Conservation (phyloP, 495 filamentous ascomycete genomes). For the Xylaria grammica region DNA sequence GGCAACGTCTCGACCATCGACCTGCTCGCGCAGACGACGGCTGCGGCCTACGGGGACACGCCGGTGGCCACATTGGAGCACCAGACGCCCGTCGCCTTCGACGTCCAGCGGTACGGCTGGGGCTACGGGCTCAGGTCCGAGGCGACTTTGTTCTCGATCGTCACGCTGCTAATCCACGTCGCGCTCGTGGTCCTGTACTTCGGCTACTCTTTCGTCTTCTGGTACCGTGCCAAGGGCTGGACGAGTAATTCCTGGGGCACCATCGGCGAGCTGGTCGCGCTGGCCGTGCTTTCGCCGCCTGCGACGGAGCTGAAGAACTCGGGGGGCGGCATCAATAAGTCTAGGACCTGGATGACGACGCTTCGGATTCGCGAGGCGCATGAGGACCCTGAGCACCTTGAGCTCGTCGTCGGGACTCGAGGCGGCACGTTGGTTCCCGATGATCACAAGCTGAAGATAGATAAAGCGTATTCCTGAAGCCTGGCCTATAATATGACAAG, state of each 20-base stretch:
- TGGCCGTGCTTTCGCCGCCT: conserved; percentile 12
- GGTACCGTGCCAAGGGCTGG: conserved; percentile 5
- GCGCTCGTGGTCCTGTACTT: conserved; percentile 3
- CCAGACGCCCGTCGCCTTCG: conserved; percentile 1
- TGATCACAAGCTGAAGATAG: conserved; percentile 1
- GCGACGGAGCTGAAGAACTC: conserved; percentile 10
- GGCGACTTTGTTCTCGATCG: conserved; percentile 14
- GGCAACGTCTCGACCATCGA: neutral
- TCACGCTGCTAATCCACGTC: conserved; percentile 19
- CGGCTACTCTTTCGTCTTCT: conserved; percentile 13
- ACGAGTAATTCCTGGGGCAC: conserved; percentile 16
- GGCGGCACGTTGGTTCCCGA: neutral
- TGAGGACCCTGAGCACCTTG: neutral
- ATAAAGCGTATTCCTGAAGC: neutral
- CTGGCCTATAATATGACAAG: no score
- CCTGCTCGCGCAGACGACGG: neutral
- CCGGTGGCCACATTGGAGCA: neutral
- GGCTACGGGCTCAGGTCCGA: conserved; percentile 10
- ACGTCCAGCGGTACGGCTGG: conserved; percentile 9
- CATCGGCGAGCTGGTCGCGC: conserved; percentile 15
- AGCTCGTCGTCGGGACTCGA: neutral
- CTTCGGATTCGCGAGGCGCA: neutral
- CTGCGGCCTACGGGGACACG: neutral
- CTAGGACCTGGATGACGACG: conserved; percentile 2
- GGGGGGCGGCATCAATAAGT: conserved; percentile 3